phyloP scores from a whole-genome alignment of 192 early-diverging fungal species.

The Coemansia sp. region DNA sequence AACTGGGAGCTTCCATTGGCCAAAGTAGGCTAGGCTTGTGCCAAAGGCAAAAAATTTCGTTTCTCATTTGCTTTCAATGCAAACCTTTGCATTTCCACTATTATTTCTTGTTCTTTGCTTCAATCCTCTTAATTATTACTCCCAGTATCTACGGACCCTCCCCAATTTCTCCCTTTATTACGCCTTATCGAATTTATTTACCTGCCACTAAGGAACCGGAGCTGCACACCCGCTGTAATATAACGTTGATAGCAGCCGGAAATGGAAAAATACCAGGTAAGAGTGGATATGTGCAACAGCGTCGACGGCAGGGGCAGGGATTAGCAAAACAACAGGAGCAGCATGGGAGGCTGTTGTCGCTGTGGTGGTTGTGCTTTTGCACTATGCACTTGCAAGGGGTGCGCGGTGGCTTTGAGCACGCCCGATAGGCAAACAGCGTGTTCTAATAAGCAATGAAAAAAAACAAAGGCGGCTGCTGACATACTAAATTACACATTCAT shows the following conservation, averaged over 20 bases:
- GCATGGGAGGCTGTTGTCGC: too few species aligned
- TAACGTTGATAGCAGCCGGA: background rate
- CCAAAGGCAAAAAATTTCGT: too few species aligned
- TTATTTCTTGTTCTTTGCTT: background rate
- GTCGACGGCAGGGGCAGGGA: background rate
- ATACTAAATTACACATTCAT: background rate
- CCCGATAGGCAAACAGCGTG: too few species aligned
- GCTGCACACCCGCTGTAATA: conserved; percentile 12
- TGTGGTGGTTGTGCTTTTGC: background rate
- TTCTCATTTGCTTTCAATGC: too few species aligned
- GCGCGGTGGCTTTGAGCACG: background rate
- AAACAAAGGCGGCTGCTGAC: background rate
- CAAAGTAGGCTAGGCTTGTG: too few species aligned
- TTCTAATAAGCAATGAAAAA: background rate
- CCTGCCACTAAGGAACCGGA: background rate
- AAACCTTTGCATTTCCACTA: too few species aligned
- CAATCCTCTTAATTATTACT: background rate
- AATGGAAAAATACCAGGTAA: conserved; percentile 70
- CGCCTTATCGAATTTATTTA: background rate
- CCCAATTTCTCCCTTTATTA: background rate
- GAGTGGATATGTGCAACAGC: background rate
- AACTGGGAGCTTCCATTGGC: too few species aligned
- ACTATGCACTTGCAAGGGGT: background rate
- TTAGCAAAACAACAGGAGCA: background rate
- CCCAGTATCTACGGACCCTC: background rate